phyloP scores from a whole-genome alignment of 1,284 basidiomycete genomes.

The Neonothopanus nambi region DNA sequence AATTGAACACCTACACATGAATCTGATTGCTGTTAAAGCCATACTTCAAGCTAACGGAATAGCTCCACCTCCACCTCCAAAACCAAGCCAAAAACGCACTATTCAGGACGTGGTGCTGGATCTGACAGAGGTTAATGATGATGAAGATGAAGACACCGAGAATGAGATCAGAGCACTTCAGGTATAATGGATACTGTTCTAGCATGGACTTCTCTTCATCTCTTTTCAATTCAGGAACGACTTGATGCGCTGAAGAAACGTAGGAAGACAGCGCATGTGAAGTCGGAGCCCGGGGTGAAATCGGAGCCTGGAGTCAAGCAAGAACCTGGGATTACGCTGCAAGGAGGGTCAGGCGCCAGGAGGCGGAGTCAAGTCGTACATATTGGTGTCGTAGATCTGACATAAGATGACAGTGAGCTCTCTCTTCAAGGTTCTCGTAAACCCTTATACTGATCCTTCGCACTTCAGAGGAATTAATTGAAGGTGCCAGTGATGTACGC shows the following conservation, averaged over 20 bases:
- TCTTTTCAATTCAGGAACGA: not conserved
- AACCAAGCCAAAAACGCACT: not conserved
- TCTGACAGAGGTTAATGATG: not conserved
- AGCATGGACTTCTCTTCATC: no score
- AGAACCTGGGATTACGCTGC: no score
- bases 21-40: not conserved
- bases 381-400: no score
- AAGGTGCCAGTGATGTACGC: no score
- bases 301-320: not conserved
- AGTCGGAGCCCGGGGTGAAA: not conserved
- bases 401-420: no score
- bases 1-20: not conserved
- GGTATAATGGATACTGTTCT: not conserved
- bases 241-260: not conserved
- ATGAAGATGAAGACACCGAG: not conserved
- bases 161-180: not conserved
- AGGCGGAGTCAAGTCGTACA: no score
- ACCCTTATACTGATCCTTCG: no score
- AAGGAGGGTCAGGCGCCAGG: no score
- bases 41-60: constrained; percentile 13
- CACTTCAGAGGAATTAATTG: no score
- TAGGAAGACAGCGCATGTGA: not conserved
- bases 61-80: not conserved
- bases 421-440: no score
- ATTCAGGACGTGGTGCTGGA: not conserved